phyloP scores from a whole-genome alignment of 1,284 basidiomycete genomes.

The Mycosarcoma mackinlayi region DNA sequence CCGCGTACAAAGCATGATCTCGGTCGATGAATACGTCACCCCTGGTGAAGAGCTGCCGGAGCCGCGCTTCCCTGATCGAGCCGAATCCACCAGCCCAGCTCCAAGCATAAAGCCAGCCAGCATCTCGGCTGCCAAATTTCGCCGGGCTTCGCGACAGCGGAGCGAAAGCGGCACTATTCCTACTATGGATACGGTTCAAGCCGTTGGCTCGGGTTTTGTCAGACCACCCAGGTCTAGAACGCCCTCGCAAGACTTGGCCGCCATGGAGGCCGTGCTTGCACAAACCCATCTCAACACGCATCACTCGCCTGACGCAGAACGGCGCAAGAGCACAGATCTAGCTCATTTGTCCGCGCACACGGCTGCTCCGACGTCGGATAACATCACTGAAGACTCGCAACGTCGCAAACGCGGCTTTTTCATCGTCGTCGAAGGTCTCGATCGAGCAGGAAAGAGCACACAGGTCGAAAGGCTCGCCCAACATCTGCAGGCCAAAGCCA shows the following conservation, averaged over 20 bases:
- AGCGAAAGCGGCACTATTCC: slow-evolving; percentile 38
- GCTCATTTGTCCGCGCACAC: background rate
- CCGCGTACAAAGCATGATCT: slow-evolving; percentile 43
- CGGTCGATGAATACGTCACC: slow-evolving; percentile 44
- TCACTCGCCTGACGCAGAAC: slow-evolving; percentile 13
- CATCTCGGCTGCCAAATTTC: slow-evolving; percentile 50
- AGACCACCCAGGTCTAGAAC: slow-evolving; percentile 36
- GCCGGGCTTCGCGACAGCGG: slow-evolving; percentile 40
- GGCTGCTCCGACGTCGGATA: background rate
- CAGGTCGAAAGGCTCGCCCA: slow-evolving; percentile 61
- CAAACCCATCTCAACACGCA: slow-evolving; percentile 14
- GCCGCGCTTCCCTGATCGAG: slow-evolving; percentile 19
- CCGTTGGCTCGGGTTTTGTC: slow-evolving; percentile 16
- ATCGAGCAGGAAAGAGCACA: slow-evolving; percentile 66
- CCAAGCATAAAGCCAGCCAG: slow-evolving; percentile 31
- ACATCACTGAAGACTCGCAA: slow-evolving; percentile 2
- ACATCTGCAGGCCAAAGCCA: slow-evolving; percentile 44
- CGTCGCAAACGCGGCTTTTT: slow-evolving; percentile 58
- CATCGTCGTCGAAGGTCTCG: slow-evolving; percentile 67
- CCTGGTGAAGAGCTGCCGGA: slow-evolving; percentile 45
- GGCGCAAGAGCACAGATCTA: slow-evolving; percentile 24
- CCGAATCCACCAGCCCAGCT: slow-evolving; percentile 29
- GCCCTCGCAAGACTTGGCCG: slow-evolving; percentile 44
- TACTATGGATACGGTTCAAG: slow-evolving; percentile 27
- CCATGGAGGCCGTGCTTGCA: slow-evolving; percentile 42